A percentile compares a stretch with the other conserved stretches of the same genome.
Evolutionary conservation across 2,329 filamentous ascomycete genomes (phyloP).

Genomic region (Didymella segeticola): DNA sequence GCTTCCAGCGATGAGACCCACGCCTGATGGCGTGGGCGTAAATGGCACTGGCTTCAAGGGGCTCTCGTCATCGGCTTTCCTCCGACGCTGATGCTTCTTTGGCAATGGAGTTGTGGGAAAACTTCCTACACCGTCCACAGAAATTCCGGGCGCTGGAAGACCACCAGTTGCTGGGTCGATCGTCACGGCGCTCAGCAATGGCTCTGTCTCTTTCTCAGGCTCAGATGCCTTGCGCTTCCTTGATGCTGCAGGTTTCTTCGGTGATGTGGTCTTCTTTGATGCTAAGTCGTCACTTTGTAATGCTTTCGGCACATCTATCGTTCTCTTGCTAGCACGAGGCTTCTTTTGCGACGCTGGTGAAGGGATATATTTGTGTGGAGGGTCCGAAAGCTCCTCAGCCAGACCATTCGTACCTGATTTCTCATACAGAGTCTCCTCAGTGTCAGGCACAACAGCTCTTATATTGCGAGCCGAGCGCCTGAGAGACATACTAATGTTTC

Average conservation of each 20-base stretch:
- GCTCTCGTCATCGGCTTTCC: slow-evolving; percentile 17
- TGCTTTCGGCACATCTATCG: neutral
- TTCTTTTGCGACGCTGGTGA: neutral
- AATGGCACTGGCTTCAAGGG: slow-evolving; percentile 33
- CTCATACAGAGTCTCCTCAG: neutral
- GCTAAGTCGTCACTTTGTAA: neutral
- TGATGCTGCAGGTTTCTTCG: slow-evolving; percentile 19
- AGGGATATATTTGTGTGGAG: neutral
- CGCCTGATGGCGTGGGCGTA: slow-evolving; percentile 57
- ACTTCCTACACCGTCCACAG: slow-evolving; percentile 11
- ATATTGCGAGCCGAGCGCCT: slow-evolving; percentile 60
- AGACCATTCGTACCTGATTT: neutral
- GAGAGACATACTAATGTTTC: slow-evolving; percentile 54
- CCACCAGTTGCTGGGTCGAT: neutral
- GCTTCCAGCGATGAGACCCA: slow-evolving; percentile 54
- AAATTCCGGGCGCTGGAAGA: neutral
- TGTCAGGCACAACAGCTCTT: neutral
- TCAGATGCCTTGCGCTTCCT: slow-evolving; percentile 28
- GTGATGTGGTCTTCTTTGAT: neutral
- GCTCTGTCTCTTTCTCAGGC: neutral
- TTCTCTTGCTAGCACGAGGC: neutral
- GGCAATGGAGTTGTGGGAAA: slow-evolving; percentile 40
- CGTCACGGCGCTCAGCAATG: neutral
- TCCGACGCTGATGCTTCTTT: slow-evolving; percentile 32
- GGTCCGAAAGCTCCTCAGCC: too few relatives aligned